Base-by-base conservation (phyloP, 345 rosid species). In the Aquilaria yunnanensis region DNA sequence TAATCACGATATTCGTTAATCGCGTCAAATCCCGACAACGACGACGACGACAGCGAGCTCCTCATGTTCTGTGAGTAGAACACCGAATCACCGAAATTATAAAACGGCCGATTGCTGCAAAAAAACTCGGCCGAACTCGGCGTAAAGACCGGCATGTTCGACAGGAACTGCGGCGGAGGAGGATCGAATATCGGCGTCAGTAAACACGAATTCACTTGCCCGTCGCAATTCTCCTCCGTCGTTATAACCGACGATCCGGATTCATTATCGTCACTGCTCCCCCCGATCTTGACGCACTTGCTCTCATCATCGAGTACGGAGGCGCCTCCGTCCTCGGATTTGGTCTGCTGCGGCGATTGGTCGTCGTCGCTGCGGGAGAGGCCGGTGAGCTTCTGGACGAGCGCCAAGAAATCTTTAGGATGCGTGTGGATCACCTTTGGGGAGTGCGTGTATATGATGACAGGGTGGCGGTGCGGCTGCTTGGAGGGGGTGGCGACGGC, bases 341-440 rank as follows among this genome's bases (percentile, higher is more conserved):
- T 66, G n/a, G 62, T 23, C 11, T 41, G 63, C 14, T 49, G 32
- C 31, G 52, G 54, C 55, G 55, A 51, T 30, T 41, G 14, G 14
- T 76, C 80, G 7, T 80, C 81, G 29, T 70, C 79, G 13, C 83
- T 65, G 3, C 79, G 87, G 1, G 92, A 84, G 32, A 84, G 68
- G 0, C 98, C 98, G 2, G 98, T 93, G 52, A 93, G 89, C 62
- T 88, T 93, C 33, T 90, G 99, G 59, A 90, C 97, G 59, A 94
- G 70, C 31, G 89, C 88, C 98, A 89, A 89, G 71, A 92, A 92
- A 72, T 92, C 96, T 50, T 68, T 75, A 2, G 97, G 96, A 48
- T 89, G 81, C 0, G 97, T 94, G 70, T 87, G 96, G 71, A 94
- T 94, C 62, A 94, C 55, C 68, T 84, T 88, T 5, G 99, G 97